phyloP scores from a whole-genome alignment of 1,139 yeast genomes.

The Magnusiomyces ingens region DNA sequence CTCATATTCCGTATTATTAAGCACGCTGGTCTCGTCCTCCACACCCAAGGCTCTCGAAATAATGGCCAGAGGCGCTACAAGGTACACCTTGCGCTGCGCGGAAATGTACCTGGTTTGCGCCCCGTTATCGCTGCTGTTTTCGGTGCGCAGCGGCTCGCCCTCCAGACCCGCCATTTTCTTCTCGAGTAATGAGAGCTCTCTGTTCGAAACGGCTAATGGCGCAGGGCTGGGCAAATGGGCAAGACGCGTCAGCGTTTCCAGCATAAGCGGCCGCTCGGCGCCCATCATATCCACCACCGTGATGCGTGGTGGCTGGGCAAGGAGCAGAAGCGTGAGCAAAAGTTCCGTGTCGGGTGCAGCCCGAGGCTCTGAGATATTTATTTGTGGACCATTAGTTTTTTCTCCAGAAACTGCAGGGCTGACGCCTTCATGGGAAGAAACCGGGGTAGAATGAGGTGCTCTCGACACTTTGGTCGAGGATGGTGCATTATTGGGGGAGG shows the following conservation, averaged over 20 bases:
- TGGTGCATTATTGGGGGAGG: not conserved
- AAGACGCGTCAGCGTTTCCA: constrained; percentile 20
- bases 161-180: too few species aligned
- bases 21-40: not conserved
- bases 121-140: not conserved
- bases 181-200: too few species aligned
- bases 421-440: too few species aligned
- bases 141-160: too few species aligned
- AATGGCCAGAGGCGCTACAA: constrained; percentile 42
- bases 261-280: constrained; percentile 31
- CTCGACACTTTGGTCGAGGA: not conserved
- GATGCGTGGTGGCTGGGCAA: constrained; percentile 10
- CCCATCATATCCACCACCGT: constrained; percentile 56
- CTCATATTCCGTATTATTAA: constrained; percentile 9
- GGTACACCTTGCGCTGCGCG: constrained; percentile 24
- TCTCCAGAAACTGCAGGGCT: too few species aligned
- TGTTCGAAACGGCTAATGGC: constrained; percentile 2
- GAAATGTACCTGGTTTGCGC: not conserved
- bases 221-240: constrained; percentile 16
- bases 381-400: not conserved
- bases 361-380: not conserved
- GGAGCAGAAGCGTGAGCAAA: not conserved
- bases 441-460: not conserved
- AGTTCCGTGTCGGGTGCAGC: not conserved
- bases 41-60: constrained; percentile 24